Conservation (phyloP, 106 monocot genomes). For the Agapanthus africanus region DNA sequence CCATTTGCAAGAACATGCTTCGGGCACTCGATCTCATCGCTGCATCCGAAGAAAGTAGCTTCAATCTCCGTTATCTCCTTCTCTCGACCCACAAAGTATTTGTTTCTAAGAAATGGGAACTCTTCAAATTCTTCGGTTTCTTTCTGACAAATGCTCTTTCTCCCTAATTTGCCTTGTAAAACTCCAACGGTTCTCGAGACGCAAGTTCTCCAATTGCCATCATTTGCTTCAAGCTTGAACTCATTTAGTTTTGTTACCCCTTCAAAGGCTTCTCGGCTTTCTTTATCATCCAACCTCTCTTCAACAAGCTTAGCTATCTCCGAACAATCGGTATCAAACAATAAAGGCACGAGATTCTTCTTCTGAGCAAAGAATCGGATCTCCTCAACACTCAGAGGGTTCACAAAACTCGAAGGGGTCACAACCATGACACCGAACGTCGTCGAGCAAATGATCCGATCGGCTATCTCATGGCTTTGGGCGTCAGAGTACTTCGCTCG, state of each 20-base stretch:
- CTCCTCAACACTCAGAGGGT: slow-evolving; percentile 68
- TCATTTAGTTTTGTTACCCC: slow-evolving; percentile 45
- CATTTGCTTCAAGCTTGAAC: slow-evolving; percentile 64
- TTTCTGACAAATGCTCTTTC: slow-evolving; percentile 43
- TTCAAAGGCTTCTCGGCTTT: slow-evolving; percentile 63
- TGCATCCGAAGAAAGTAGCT: slow-evolving; percentile 72
- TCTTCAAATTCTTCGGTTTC: slow-evolving; percentile 32
- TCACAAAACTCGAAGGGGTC: slow-evolving; percentile 52
- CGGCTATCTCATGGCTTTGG: slow-evolving; percentile 91
- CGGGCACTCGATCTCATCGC: slow-evolving; percentile 24
- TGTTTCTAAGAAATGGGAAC: slow-evolving; percentile 63
- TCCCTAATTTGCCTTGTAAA: slow-evolving; percentile 50
- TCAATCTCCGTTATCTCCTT: slow-evolving; percentile 82
- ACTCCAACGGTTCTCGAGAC: slow-evolving; percentile 40
- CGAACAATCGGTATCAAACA: slow-evolving; percentile 52
- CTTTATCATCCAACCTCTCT: slow-evolving; percentile 50
- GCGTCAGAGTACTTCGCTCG: slow-evolving; percentile 72
- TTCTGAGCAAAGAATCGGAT: slow-evolving; percentile 90
- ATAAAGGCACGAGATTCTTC: slow-evolving; percentile 73
- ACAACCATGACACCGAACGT: slow-evolving; percentile 56
- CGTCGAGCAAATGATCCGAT: slow-evolving; percentile 84
- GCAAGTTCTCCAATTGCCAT: slow-evolving; percentile 73
- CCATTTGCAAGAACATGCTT: slow-evolving; percentile 17
- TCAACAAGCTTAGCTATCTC: slow-evolving; percentile 57
- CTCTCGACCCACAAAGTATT: slow-evolving; percentile 74